phyloP scores from a whole-genome alignment of 1,139 yeast genomes.

The Magnusiomyces sp. region DNA sequence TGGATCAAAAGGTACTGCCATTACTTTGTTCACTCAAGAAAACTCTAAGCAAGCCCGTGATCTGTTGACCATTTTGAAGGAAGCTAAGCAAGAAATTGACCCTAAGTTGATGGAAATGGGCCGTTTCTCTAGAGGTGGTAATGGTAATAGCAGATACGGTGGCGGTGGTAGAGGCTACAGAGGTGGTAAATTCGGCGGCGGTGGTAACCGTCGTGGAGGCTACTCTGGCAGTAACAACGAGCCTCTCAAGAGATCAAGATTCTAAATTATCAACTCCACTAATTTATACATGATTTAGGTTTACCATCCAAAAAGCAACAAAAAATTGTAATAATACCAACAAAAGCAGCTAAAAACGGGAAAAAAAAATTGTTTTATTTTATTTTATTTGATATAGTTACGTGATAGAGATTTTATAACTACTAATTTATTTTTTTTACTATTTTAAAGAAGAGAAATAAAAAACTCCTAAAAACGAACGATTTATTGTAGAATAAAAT shows the following conservation, averaged over 20 bases:
- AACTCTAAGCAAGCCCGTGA: slow-evolving; percentile 87
- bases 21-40: slow-evolving; percentile 85
- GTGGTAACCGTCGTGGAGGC: slow-evolving; percentile 25
- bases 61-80: slow-evolving; percentile 81
- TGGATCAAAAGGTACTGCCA: slow-evolving; percentile 91
- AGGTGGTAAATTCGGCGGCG: slow-evolving; percentile 42
- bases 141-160: slow-evolving; percentile 46
- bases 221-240: not conserved
- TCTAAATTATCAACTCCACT: not conserved
- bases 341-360: too few species aligned
- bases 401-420: too few species aligned
- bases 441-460: too few species aligned
- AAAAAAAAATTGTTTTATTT: too few species aligned
- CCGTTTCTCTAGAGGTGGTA: slow-evolving; percentile 40
- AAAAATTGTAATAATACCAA: too few species aligned
- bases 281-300: too few species aligned
- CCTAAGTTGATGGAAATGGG: slow-evolving; percentile 44
- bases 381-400: too few species aligned
- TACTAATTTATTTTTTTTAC: too few species aligned
- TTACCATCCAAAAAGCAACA: too few species aligned
- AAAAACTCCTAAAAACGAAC: too few species aligned
- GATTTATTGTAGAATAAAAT: too few species aligned
- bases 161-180: slow-evolving; percentile 50
- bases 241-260: not conserved
- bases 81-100: slow-evolving; percentile 84